These are phyloP conservation scores for Cynanchum wilfordii DNA, from an alignment of 257 asterid genomes.

Conservation along the genomic window DNA sequence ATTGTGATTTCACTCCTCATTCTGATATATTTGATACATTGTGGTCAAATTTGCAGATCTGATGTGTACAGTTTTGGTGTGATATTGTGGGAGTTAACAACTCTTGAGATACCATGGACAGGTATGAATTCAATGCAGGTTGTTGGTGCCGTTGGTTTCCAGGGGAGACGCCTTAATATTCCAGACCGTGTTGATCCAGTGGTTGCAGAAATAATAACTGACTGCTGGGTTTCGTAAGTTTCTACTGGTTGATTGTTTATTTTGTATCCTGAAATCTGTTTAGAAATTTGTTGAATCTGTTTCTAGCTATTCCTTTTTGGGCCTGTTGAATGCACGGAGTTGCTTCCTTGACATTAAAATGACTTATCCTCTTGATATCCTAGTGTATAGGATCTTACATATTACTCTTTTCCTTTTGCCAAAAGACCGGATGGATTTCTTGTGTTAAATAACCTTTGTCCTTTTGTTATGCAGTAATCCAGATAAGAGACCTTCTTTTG, in stretches of 20 bases:
- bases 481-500: constrained; percentile 81
- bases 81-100: constrained; percentile 93
- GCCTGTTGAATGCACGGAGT: too few species aligned
- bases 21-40: constrained; percentile 11
- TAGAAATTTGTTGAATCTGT: too few species aligned
- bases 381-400: neutral
- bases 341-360: too few species aligned
- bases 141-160: constrained; percentile 99
- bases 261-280: neutral
- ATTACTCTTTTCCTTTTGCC: neutral
- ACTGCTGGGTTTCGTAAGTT: constrained; percentile 83
- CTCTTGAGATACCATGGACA: constrained; percentile 84
- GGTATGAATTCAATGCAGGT: constrained; percentile 99
- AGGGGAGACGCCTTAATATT: constrained; percentile 70
- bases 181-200: constrained; percentile 66
- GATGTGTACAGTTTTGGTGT: constrained; percentile 96
- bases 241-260: neutral
- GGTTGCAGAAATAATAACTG: constrained; percentile 69
- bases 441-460: neutral
- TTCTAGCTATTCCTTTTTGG: too few species aligned
- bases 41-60: constrained; percentile 51
- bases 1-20: neutral
- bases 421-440: neutral
- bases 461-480: constrained; percentile 54
- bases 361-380: too few species aligned